These are phyloP conservation scores for Pythium coloratum DNA, from an alignment of 352 stramenopile species.

Conservation along the genomic window DNA sequence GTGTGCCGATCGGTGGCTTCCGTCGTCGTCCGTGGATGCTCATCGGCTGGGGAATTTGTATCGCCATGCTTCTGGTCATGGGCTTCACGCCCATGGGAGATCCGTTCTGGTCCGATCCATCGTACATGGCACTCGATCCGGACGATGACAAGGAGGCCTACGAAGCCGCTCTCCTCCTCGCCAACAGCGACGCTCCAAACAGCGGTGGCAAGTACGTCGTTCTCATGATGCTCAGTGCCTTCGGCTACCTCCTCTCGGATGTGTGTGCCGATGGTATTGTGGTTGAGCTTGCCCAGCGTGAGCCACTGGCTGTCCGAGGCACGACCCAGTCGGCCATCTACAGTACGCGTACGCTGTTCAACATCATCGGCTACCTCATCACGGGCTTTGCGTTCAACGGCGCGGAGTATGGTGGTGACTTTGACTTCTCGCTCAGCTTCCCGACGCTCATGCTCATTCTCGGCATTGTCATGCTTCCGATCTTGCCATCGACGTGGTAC, in stretches of 20 bases:
- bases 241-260: slow-evolving; percentile 41
- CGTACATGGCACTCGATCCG: slow-evolving; percentile 11
- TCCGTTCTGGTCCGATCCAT: slow-evolving; percentile 28
- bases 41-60: slow-evolving; percentile 35
- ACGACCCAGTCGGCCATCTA: slow-evolving; percentile 39
- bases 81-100: slow-evolving; percentile 23
- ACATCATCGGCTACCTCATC: slow-evolving; percentile 22
- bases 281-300: slow-evolving; percentile 38
- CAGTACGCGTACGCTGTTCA: slow-evolving; percentile 23
- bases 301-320: slow-evolving; percentile 33
- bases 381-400: slow-evolving; percentile 35
- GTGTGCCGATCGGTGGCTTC: slow-evolving; percentile 19
- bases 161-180: not conserved
- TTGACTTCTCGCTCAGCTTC: slow-evolving; percentile 34
- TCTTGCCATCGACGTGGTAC: slow-evolving; percentile 34
- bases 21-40: slow-evolving; percentile 44
- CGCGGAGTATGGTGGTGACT: slow-evolving; percentile 25
- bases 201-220: slow-evolving; percentile 36
- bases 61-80: slow-evolving; percentile 35
- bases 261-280: slow-evolving; percentile 37
- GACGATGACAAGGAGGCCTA: slow-evolving; percentile 9
- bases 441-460: slow-evolving; percentile 31
- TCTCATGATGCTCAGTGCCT: slow-evolving; percentile 35
- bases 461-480: slow-evolving; percentile 11
- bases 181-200: slow-evolving; percentile 23